Percentiles rank a stretch among this genome's conserved stretches.
Evolutionary conservation across 169 alveolate genomes (phyloP).

Genomic region (Plasmodium coatneyi): DNA sequence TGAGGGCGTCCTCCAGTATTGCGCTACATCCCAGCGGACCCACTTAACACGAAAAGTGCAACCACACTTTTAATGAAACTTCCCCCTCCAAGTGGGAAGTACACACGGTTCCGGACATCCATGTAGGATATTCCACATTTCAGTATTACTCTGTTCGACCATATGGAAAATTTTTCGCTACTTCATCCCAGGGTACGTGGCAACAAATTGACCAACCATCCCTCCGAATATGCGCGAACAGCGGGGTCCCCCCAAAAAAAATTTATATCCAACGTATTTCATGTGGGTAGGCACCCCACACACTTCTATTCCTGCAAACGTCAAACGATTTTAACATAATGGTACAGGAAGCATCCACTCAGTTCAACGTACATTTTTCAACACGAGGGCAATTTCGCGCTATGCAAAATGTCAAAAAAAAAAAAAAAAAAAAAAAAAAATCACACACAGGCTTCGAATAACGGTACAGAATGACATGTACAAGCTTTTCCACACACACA

Average conservation of each 20-base stretch:
- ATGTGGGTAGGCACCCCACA: not conserved
- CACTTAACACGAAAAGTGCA: not conserved
- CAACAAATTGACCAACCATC: not conserved
- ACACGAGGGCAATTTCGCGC: not conserved
- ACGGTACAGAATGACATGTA: not conserved
- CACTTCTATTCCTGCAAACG: not conserved
- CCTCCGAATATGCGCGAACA: not conserved
- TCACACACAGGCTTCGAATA: not conserved
- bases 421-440: conserved; percentile 4
- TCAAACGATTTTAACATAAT: not conserved
- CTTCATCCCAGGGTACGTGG: not conserved
- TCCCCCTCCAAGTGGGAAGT: not conserved
- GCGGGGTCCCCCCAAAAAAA: not conserved
- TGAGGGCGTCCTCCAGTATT: not conserved
- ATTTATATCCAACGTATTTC: not conserved
- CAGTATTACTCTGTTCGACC: not conserved
- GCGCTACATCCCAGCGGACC: not conserved
- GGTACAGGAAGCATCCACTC: not conserved
- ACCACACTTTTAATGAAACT: not conserved
- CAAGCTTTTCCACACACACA: not conserved
- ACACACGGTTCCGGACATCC: too few relatives aligned
- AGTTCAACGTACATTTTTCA: not conserved
- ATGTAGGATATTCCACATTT: not conserved
- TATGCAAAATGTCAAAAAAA: not conserved
- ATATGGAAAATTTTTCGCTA: not conserved